Percentiles rank a stretch among this genome's conserved stretches.
Conservation (phyloP, 768 basidiomycete species). For the Boletus insuetus region DNA sequence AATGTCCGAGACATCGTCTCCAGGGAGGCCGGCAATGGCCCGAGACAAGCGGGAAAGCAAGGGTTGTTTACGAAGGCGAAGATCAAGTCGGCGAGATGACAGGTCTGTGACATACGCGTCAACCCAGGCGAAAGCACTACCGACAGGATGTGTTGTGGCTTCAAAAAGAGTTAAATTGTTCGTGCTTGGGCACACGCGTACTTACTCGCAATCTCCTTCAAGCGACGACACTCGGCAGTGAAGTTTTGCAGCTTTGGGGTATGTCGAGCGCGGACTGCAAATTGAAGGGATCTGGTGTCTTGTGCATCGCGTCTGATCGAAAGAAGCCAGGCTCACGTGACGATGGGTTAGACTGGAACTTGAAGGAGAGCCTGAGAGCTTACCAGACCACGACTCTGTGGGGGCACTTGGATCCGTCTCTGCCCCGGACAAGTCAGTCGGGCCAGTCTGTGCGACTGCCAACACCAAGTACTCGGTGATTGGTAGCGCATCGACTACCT, state of each 20-base stretch:
- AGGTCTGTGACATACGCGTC: conserved; percentile 9
- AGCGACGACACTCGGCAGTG: conserved; percentile 53
- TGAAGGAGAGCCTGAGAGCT: background rate
- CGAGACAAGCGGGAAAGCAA: conserved; percentile 55
- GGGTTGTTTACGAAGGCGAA: conserved; percentile 48
- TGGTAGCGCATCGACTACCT: conserved; percentile 35
- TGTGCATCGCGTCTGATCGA: conserved; percentile 44
- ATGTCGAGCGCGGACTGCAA: conserved; percentile 43
- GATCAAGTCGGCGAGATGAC: conserved; percentile 36
- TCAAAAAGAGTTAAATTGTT: background rate
- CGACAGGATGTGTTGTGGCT: conserved; percentile 7
- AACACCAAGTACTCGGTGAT: conserved; percentile 55
- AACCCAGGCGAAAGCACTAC: conserved; percentile 20
- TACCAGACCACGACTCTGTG: conserved; percentile 40
- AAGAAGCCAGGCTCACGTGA: conserved; percentile 48
- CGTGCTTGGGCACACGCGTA: conserved; percentile 23
- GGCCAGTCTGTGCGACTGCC: conserved; percentile 53
- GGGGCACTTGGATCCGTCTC: conserved; percentile 29
- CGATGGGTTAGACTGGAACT: background rate
- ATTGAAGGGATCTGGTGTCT: conserved; percentile 40
- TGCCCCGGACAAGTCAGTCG: conserved; percentile 33
- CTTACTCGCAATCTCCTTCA: conserved; percentile 56
- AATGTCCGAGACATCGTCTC: conserved; percentile 60
- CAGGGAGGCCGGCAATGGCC: conserved; percentile 59
- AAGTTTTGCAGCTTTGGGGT: conserved; percentile 45